Conservation (phyloP, 1,284 basidiomycete species). For the Entoloma clypeatum region DNA sequence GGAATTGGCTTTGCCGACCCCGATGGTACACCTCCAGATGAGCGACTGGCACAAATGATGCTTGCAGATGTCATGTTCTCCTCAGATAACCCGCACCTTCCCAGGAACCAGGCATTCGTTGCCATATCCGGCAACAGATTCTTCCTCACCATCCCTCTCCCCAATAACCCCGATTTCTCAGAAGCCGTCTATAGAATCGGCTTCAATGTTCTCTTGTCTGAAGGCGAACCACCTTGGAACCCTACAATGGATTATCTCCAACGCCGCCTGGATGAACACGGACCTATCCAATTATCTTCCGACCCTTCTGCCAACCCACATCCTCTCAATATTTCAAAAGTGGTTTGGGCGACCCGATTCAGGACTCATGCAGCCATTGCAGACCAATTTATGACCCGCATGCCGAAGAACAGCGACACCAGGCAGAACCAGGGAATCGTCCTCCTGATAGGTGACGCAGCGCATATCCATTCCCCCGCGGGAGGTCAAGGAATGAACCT, state of each 20-base stretch:
- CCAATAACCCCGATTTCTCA: constrained; percentile 11
- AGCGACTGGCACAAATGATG: constrained; percentile 28
- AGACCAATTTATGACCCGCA: constrained; percentile 28
- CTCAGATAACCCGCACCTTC: constrained; percentile 16
- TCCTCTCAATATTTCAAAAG: constrained; percentile 27
- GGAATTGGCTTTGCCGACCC: constrained; percentile 35
- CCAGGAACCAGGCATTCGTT: constrained; percentile 13
- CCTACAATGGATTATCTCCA: constrained; percentile 34
- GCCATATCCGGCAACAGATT: constrained; percentile 20
- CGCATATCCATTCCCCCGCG: constrained; percentile 41
- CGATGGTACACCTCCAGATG: constrained; percentile 25
- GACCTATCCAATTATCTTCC: constrained; percentile 26
- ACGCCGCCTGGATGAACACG: constrained; percentile 27
- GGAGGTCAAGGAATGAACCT: constrained; percentile 46
- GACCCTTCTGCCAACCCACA: constrained; percentile 27
- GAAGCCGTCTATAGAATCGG: constrained; percentile 27
- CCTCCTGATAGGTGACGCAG: constrained; percentile 40
- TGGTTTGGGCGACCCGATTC: constrained; percentile 35
- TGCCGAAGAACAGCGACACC: constrained; percentile 15
- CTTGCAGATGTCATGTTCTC: constrained; percentile 35
- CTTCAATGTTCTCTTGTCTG: constrained; percentile 24
- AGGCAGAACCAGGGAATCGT: constrained; percentile 23
- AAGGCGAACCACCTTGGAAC: constrained; percentile 28
- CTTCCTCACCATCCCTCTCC: constrained; percentile 26
- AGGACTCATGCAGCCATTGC: constrained; percentile 37